Evolutionary conservation across 768 basidiomycete genomes (phyloP).

Genomic region (Rhizopogon vinicolor): DNA sequence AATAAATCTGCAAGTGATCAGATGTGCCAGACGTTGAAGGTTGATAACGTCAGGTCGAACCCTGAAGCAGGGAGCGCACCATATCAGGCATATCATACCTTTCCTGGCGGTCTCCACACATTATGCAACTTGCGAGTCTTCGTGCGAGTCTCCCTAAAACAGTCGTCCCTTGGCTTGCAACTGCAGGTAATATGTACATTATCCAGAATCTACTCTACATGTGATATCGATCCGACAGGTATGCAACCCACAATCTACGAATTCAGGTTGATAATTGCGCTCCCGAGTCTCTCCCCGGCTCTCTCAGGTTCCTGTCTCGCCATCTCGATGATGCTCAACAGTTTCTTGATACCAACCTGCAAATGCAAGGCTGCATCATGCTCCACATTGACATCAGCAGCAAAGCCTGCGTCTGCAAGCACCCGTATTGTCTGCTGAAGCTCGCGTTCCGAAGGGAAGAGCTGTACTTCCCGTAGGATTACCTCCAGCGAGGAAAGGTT

Average conservation of each 20-base stretch:
- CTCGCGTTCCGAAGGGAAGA: slow-evolving; percentile 61
- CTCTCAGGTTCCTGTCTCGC: slow-evolving; percentile 91
- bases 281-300: slow-evolving; percentile 65
- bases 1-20: not conserved
- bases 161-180: not conserved
- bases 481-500: slow-evolving; percentile 65
- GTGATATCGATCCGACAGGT: slow-evolving; percentile 1
- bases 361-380: slow-evolving; percentile 44
- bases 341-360: slow-evolving; percentile 90
- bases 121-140: no score
- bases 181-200: not conserved
- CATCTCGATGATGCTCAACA: slow-evolving; percentile 92
- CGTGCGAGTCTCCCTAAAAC: no score
- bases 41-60: not conserved
- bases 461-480: slow-evolving; percentile 73
- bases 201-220: slow-evolving; percentile 5
- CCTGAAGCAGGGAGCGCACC: slow-evolving; percentile 7
- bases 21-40: not conserved
- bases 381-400: slow-evolving; percentile 34
- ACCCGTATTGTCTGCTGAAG: slow-evolving; percentile 55
- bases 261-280: slow-evolving; percentile 53
- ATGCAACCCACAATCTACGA: slow-evolving; percentile 7
- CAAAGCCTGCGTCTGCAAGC: slow-evolving; percentile 74
- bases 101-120: slow-evolving; percentile 5
- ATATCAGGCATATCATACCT: slow-evolving; percentile 12